Percentiles rank a stretch among this genome's conserved stretches.
phyloP scores from a whole-genome alignment of 805 yeast species.

The Allodekkera sacchari region DNA sequence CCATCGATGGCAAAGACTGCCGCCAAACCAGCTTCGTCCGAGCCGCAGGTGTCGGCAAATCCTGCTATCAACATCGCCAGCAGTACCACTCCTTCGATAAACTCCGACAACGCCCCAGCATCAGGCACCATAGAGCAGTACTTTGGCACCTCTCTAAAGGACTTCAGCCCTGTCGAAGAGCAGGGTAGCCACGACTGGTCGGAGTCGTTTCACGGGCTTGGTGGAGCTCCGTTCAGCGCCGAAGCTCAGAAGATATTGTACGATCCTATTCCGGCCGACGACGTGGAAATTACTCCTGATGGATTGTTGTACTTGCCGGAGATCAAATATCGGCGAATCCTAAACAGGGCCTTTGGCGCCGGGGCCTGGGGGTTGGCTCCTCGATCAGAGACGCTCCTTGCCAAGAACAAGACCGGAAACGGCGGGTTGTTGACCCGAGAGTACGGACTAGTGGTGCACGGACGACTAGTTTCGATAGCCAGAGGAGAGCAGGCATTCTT shows the following conservation, averaged over 20 bases:
- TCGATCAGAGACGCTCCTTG: slow-evolving; percentile 72
- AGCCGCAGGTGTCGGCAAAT: slow-evolving; percentile 7
- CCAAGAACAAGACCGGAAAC: slow-evolving; percentile 35
- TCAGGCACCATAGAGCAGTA: slow-evolving; percentile 11
- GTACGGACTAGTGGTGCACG: slow-evolving; percentile 80
- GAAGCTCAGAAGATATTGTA: slow-evolving; percentile 53
- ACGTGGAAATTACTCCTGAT: slow-evolving; percentile 92
- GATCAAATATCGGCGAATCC: slow-evolving; percentile 84
- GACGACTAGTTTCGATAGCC: slow-evolving; percentile 83
- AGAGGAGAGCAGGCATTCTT: slow-evolving; percentile 95
- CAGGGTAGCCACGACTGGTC: slow-evolving; percentile 61
- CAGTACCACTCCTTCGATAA: slow-evolving; percentile 4
- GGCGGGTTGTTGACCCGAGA: slow-evolving; percentile 67
- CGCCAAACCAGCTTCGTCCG: background rate
- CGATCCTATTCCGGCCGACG: slow-evolving; percentile 55
- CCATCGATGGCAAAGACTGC: background rate
- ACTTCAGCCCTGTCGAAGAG: slow-evolving; percentile 12
- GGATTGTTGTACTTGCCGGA: slow-evolving; percentile 90
- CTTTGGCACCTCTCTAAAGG: slow-evolving; percentile 16
- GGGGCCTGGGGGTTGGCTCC: slow-evolving; percentile 99
- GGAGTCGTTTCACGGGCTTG: slow-evolving; percentile 79
- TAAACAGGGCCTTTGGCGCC: slow-evolving; percentile 91
- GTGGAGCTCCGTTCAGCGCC: slow-evolving; percentile 63
- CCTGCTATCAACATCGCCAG: slow-evolving; percentile 19
- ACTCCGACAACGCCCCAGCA: slow-evolving; percentile 1